Conservation (phyloP, 2,329 filamentous ascomycete species). For the Nothophaeocryptopus gaeumannii region DNA sequence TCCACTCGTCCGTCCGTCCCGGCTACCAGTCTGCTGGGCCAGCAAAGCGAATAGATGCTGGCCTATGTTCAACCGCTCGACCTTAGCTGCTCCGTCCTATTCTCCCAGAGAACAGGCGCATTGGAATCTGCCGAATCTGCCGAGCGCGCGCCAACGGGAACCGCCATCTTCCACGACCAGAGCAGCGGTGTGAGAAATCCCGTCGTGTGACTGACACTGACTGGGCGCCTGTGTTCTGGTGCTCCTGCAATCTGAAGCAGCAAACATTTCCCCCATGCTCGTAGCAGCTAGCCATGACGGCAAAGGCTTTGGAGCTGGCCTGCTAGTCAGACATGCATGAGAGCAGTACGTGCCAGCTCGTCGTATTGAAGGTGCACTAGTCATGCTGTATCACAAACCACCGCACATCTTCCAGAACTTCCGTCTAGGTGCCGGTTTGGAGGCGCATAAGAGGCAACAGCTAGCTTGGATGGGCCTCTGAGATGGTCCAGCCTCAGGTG, state of each 20-base stretch:
- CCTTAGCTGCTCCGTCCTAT: conserved; percentile 1
- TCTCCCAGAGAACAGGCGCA: neutral
- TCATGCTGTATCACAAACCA: conserved; percentile 12
- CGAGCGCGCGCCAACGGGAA: conserved; percentile 3
- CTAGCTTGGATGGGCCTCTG: neutral
- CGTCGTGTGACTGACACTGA: neutral
- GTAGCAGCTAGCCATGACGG: conserved; percentile 4
- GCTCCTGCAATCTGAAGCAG: conserved; percentile 3
- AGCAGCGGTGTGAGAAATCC: conserved; percentile 12
- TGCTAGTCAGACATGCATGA: neutral
- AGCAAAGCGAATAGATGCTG: conserved; percentile 6
- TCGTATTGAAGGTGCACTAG: conserved; percentile 7
- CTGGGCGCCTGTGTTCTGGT: neutral
- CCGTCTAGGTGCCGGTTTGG: too few species aligned
- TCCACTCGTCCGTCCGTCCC: conserved; percentile 6
- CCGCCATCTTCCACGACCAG: conserved; percentile 2
- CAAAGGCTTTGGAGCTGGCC: neutral
- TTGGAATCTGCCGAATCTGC: neutral
- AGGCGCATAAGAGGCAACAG: too few species aligned
- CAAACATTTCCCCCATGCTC: neutral
- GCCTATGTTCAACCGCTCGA: conserved; percentile 1
- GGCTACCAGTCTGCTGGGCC: conserved; percentile 8
- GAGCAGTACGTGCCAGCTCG: conserved; percentile 1
- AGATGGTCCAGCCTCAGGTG: conserved; percentile 7
- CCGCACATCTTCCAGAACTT: too few species aligned